Base-by-base conservation (phyloP, 2,329 filamentous ascomycete genomes). In the Phaeosphaeriaceae sp. region DNA sequence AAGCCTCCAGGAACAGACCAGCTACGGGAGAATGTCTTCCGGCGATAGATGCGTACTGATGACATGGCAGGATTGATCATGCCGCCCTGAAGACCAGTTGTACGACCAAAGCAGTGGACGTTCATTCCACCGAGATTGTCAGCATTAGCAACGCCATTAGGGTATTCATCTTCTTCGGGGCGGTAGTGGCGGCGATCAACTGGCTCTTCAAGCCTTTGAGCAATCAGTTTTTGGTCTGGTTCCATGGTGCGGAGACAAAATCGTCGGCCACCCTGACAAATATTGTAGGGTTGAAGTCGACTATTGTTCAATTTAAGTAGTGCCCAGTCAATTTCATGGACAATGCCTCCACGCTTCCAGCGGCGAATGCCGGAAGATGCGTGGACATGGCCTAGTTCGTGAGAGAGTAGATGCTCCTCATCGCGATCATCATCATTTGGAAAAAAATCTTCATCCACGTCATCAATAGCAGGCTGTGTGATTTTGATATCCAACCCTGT, bases 281-380 rank as follows among this genome's bases (percentile, higher is more conserved):
- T 74, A 61, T 97, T 97, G 50, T 84, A 82, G 0, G 82, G 78
- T 3, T 93, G 89, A 12, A 87, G 77, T 1, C 93, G 85, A 9
- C 87, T 82, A 3, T 87, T 79, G 9, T 87, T 79, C 56, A 97
- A 90, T 59, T 89, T 85, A 61, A 97, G 92, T 2, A 97, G 78
- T 0, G 92, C 92, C 93, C 93, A 97, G 72, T 97, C 93, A 36
- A 97, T 92, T 72, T 97, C 93, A 69, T 97, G 93, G 5, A 90
- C 79, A 18, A 95, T 77, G 4, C 87, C 86, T 52, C 88, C 81
- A 50, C 87, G 82, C 42, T 79, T 81, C 68, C 89, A 87, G 23
- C 93, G 85, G 4, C 91, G 86, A 50, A 97, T 88, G 6, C 93
- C 93, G 17, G 92, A 96, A 0, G 91, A 95, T 0, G 93, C 93